Evolutionary conservation across 805 yeast genomes (phyloP), one percentile per base, ranked within the genome.

Genomic region (Yarrowia deformans): DNA sequence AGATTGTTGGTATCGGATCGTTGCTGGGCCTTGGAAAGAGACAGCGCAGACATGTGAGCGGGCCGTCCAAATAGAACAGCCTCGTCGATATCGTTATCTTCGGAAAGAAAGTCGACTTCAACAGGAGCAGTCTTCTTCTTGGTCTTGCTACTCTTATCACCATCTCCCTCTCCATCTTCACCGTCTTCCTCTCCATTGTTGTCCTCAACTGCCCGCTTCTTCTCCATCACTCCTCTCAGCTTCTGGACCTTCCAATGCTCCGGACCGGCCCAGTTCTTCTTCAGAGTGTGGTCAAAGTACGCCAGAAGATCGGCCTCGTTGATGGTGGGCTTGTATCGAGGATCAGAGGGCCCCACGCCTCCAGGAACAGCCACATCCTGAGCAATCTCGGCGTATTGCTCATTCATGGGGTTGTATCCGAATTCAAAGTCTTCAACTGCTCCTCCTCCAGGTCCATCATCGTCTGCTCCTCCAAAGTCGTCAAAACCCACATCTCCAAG

Each of bases 241-340:
- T 86, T 84, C 50, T 84, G 81, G 12, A 94, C 89, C 78, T 90
- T 90, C 98, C 98, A 94, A 78, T 91, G 96, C 72, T 91, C 94
- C 14, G 94, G 90, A 9, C 98, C 98, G 37, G 96, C 85, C 97
- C 98, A 93, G 76, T 87, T 90, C 40, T 82, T 79, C 69, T 83
- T 85, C 78, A 91, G 82, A 23, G 87, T 83, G 67, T 87, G 87
- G 76, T 93, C 97, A 77, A 92, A 92, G 76, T 91, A 90, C 2
- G 93, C 89, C 85, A 91, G 86, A 50, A 91, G 79, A 73, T 88
- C 91, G 61, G 82, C 83, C 78, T 79, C 69, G 49, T 61, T 63
- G 32, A 40, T 60, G 29, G 52, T 46, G 16, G 69, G 69, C 52
- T 34, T 66, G 56, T 63, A 49, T 23, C 48, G 37, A 4, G 60